Percentiles rank a stretch among this genome's conserved stretches.
phyloP scores from a whole-genome alignment of 345 rosid genomes.

The Sisymbrium altissimum region DNA sequence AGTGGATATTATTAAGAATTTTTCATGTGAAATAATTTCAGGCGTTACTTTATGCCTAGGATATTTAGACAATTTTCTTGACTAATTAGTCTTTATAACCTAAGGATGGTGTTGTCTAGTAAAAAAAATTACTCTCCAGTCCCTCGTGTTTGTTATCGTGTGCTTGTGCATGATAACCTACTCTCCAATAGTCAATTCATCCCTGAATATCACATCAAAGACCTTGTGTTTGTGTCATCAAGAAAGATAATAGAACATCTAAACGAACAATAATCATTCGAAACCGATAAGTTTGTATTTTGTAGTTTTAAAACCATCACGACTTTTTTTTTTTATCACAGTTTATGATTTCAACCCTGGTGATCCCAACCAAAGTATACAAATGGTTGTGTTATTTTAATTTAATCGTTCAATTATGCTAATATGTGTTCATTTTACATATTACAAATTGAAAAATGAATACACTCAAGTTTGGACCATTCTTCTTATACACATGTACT shows the following conservation, averaged over 20 bases:
- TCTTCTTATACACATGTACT: background rate
- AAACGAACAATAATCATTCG: background rate
- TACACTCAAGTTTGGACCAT: constrained; percentile 1
- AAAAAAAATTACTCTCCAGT: background rate
- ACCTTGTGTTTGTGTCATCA: too few relatives aligned
- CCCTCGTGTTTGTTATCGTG: background rate
- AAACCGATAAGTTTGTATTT: background rate
- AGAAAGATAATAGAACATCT: too few relatives aligned
- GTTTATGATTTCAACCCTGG: background rate
- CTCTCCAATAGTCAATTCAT: background rate
- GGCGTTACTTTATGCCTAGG: background rate
- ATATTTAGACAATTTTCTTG: background rate
- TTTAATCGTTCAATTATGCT: background rate
- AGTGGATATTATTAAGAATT: background rate
- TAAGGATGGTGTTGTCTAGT: background rate
- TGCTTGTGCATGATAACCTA: background rate
- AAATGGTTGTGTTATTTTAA: background rate
- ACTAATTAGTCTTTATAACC: background rate
- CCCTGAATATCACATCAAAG: too few relatives aligned
- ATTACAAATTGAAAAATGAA: background rate
- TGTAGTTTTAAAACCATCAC: background rate
- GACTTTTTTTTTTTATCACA: background rate
- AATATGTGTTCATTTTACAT: background rate
- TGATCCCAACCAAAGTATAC: background rate
- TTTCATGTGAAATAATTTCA: background rate